Evolutionary conservation across 495 filamentous ascomycete species (phyloP).

Genomic region (Penicillium salamii): DNA sequence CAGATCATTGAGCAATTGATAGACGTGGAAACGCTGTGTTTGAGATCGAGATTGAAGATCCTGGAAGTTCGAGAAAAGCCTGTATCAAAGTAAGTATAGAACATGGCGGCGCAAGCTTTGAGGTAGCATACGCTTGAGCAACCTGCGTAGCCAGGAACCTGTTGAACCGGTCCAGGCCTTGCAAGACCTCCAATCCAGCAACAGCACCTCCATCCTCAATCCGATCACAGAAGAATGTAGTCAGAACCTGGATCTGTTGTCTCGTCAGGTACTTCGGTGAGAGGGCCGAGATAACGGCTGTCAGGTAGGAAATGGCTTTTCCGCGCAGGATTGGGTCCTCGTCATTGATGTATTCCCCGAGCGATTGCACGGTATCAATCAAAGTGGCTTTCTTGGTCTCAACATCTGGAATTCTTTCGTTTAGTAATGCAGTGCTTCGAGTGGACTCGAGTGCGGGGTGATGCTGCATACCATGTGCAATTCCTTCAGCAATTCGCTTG

Average conservation of each 20-base stretch:
- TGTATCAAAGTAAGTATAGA: constrained; percentile 23
- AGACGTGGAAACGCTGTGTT: constrained; percentile 58
- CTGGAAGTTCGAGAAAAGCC: constrained; percentile 49
- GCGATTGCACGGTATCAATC: constrained; percentile 62
- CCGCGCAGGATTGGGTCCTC: constrained; percentile 62
- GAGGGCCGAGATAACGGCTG: constrained; percentile 58
- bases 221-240: constrained; percentile 58
- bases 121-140: constrained; percentile 45
- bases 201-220: constrained; percentile 59
- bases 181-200: constrained; percentile 46
- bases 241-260: constrained; percentile 63
- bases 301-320: constrained; percentile 67
- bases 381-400: constrained; percentile 61
- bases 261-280: constrained; percentile 58
- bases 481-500: constrained; percentile 51
- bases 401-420: constrained; percentile 44
- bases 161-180: constrained; percentile 47
- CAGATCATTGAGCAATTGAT: constrained; percentile 62
- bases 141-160: constrained; percentile 46
- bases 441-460: constrained; percentile 19
- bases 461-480: constrained; percentile 50
- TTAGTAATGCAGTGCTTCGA: constrained; percentile 17
- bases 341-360: constrained; percentile 69
- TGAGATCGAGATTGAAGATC: constrained; percentile 63
- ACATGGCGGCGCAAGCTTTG: neutral